Percentiles rank a stretch among this genome's conserved stretches.
Evolutionary conservation across 345 rosid species (phyloP).

Genomic region (Trapa bicornis): DNA sequence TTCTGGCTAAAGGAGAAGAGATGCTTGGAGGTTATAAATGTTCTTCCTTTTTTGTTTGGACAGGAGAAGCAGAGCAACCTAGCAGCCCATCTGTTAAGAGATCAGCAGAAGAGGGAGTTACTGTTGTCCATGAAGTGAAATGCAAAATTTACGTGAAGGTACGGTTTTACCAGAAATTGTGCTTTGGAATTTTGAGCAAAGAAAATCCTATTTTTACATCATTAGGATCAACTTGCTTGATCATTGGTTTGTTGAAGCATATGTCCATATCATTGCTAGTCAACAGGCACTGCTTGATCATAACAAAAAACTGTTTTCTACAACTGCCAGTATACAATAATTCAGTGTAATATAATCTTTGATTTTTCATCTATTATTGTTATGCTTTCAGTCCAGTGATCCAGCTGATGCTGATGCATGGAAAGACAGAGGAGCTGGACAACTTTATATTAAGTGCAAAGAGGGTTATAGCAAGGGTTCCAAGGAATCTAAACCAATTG

Average conservation of each 20-base stretch:
- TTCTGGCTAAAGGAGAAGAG: neutral
- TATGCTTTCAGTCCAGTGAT: slow-evolving; percentile 51
- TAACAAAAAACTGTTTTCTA: neutral
- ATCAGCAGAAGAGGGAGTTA: slow-evolving; percentile 70
- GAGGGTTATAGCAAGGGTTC: slow-evolving; percentile 77
- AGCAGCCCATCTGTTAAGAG: slow-evolving; percentile 89
- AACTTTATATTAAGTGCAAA: slow-evolving; percentile 74
- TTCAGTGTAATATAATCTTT: neutral
- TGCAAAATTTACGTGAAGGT: slow-evolving; percentile 97
- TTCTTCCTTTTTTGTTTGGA: slow-evolving; percentile 6
- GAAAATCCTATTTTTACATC: neutral
- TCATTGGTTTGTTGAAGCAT: neutral
- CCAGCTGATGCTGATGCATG: slow-evolving; percentile 69
- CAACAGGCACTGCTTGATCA: neutral
- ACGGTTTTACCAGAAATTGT: slow-evolving; percentile 6
- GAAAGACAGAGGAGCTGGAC: slow-evolving; percentile 95
- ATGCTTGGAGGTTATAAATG: neutral
- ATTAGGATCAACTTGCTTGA: neutral
- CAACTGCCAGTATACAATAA: neutral
- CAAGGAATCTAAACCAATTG: slow-evolving; percentile 78
- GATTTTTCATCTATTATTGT: slow-evolving; percentile 6
- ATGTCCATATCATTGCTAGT: neutral
- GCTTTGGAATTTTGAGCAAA: neutral
- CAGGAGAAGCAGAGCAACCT: slow-evolving; percentile 78
- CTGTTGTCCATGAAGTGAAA: slow-evolving; percentile 84